These are phyloP conservation scores for Populus hybrid DNA, from an alignment of 441 rosid genomes.

Conservation along the genomic window DNA sequence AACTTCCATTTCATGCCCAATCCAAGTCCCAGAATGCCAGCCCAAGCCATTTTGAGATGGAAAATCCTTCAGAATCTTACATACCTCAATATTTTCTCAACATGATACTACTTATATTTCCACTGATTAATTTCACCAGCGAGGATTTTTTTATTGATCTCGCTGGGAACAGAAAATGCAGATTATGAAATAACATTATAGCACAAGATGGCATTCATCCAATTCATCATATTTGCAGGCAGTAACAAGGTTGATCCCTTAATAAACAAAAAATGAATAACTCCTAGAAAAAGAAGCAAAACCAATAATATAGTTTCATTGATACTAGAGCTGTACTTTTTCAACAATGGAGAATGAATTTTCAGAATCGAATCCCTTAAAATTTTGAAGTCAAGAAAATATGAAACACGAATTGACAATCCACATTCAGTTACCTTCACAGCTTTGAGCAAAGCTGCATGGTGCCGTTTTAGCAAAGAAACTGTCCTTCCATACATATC, in stretches of 20 bases:
- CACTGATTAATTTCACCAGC: not conserved
- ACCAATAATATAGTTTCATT: not conserved
- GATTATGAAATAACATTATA: not conserved
- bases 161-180: not conserved
- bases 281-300: not conserved
- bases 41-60: not conserved
- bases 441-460: slow-evolving; percentile 76
- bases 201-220: not conserved
- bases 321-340: not conserved
- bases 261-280: not conserved
- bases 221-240: not conserved
- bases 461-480: slow-evolving; percentile 66
- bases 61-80: not conserved
- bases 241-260: not conserved
- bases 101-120: not conserved
- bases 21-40: not conserved
- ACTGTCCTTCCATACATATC: slow-evolving; percentile 62
- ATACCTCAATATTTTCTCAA: not conserved
- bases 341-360: not conserved
- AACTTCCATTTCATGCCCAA: not conserved
- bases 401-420: not conserved
- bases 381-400: not conserved
- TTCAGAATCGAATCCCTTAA: no score
- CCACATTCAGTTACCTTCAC: slow-evolving; percentile 53
- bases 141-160: not conserved